Conservation (phyloP, 163 green algal species). For the Prototheca wickerhamii region DNA sequence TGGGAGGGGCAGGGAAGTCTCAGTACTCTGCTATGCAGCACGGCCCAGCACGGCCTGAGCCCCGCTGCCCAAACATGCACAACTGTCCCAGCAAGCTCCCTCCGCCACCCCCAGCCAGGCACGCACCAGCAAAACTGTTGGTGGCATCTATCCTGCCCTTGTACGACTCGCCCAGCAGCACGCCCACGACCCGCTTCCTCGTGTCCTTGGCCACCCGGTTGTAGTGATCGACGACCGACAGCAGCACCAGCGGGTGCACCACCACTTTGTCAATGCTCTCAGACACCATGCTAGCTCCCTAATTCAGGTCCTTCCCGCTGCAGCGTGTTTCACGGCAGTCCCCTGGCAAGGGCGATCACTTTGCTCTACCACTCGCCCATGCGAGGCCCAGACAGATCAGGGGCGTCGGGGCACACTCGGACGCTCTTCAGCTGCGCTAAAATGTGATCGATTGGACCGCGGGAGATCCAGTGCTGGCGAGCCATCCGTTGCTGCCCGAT, state of each 20-base stretch:
- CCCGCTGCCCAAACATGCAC: neutral
- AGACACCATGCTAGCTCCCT: neutral
- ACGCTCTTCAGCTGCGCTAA: too few species aligned
- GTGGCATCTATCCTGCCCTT: constrained; percentile 89
- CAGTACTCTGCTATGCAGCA: neutral
- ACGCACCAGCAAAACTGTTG: constrained; percentile 93
- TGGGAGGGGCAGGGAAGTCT: neutral
- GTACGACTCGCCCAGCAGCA: constrained; percentile 82
- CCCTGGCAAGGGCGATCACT: too few species aligned
- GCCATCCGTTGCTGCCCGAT: too few species aligned
- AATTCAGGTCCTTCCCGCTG: too few species aligned
- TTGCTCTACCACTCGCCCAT: too few species aligned
- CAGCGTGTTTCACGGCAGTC: too few species aligned
- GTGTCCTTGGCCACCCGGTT: constrained; percentile 79
- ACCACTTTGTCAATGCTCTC: constrained; percentile 55
- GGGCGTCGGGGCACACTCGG: too few species aligned
- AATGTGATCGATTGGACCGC: too few species aligned
- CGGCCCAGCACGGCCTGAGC: neutral
- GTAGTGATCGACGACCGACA: constrained; percentile 89
- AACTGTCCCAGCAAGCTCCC: too few species aligned
- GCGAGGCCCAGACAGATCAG: too few species aligned
- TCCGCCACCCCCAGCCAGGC: too few species aligned
- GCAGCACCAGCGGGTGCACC: constrained; percentile 94
- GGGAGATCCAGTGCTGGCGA: too few species aligned
- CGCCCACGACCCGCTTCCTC: constrained; percentile 87